Conservation (phyloP, 2,329 filamentous ascomycete genomes). For the Calonectria fujianensis region DNA sequence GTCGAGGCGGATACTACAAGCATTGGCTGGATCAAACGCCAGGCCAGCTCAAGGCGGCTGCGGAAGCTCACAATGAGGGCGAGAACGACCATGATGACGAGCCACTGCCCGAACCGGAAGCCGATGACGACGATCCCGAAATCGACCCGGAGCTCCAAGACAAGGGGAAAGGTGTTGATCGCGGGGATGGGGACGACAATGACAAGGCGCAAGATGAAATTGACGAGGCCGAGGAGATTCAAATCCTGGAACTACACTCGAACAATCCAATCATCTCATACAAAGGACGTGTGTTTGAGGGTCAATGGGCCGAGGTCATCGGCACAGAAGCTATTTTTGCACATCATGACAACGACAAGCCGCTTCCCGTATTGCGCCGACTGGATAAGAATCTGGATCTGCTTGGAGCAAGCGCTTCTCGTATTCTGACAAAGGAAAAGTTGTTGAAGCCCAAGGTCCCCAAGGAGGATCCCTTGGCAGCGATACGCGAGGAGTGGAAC, state of each 20-base stretch:
- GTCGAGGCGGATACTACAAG: slow-evolving; percentile 68
- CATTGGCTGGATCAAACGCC: slow-evolving; percentile 62
- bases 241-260: slow-evolving; percentile 89
- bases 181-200: slow-evolving; percentile 39
- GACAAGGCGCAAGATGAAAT: slow-evolving; percentile 43
- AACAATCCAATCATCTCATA: slow-evolving; percentile 86
- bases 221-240: slow-evolving; percentile 69
- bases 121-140: slow-evolving; percentile 56
- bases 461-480: slow-evolving; percentile 59
- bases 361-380: slow-evolving; percentile 69
- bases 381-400: slow-evolving; percentile 79
- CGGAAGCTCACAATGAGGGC: slow-evolving; percentile 40
- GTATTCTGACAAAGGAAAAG: slow-evolving; percentile 81
- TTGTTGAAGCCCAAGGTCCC: slow-evolving; percentile 70
- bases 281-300: slow-evolving; percentile 85
- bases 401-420: slow-evolving; percentile 81
- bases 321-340: slow-evolving; percentile 89
- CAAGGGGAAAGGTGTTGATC: slow-evolving; percentile 47
- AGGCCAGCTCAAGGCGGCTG: slow-evolving; percentile 42
- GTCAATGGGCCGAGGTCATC: slow-evolving; percentile 87
- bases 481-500: slow-evolving; percentile 65
- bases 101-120: slow-evolving; percentile 59
- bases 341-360: slow-evolving; percentile 69
- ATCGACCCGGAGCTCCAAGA: slow-evolving; percentile 51
- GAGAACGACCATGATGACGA: slow-evolving; percentile 58